Evolutionary conservation across 192 early-diverging fungal species (phyloP).

Genomic region (Podila epigama): DNA sequence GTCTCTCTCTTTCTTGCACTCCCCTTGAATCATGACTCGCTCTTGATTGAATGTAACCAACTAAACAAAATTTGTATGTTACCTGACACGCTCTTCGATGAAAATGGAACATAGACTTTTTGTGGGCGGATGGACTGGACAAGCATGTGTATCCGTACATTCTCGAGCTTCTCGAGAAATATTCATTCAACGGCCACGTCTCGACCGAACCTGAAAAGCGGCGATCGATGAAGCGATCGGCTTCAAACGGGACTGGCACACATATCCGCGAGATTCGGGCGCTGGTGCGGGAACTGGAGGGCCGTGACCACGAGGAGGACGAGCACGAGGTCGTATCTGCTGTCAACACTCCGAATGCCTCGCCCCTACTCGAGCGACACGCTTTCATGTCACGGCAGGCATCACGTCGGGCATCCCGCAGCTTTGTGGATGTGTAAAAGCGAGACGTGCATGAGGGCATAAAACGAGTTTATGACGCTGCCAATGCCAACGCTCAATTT

Average conservation of each 20-base stretch:
- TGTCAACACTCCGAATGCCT: not conserved
- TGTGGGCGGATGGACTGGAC: slow-evolving; percentile 59
- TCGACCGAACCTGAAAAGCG: not conserved
- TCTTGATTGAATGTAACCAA: no score
- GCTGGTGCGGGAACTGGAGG: slow-evolving; percentile 15
- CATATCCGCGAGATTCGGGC: slow-evolving; percentile 9
- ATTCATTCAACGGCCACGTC: slow-evolving; percentile 44
- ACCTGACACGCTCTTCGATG: no score
- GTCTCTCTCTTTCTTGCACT: not conserved
- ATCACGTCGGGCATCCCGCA: not conserved
- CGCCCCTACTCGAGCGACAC: slow-evolving; percentile 8
- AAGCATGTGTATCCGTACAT: slow-evolving; percentile 55
- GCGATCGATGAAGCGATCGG: not conserved
- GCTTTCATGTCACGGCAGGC: not conserved
- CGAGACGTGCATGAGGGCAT: not conserved
- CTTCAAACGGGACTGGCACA: slow-evolving; percentile 6
- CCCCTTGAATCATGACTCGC: not conserved
- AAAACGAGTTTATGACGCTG: not conserved
- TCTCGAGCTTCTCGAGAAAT: slow-evolving; percentile 30
- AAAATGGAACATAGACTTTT: slow-evolving; percentile 54
- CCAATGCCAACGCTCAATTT: no score
- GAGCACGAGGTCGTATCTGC: not conserved
- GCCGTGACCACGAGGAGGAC: slow-evolving; percentile 5
- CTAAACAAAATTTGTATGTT: no score
- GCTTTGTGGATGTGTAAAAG: not conserved